Conservation (phyloP, 2,329 filamentous ascomycete genomes). For the Fusarium fracticaudum region DNA sequence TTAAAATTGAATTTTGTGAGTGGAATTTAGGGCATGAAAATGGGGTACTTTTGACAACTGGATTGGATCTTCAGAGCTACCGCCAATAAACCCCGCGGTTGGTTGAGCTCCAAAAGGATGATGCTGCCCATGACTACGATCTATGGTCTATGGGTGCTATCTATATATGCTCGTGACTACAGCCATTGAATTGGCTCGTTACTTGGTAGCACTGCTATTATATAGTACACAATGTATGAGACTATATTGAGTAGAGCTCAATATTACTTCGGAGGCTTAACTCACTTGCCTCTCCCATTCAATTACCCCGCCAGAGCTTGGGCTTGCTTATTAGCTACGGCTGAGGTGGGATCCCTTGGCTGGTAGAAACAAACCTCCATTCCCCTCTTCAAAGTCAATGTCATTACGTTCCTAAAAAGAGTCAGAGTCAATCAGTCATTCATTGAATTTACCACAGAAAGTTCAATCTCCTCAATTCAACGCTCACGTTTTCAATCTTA, state of each 20-base stretch:
- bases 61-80: neutral
- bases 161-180: neutral
- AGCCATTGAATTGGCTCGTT: neutral
- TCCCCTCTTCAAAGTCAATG: neutral
- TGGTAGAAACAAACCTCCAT: conserved; percentile 16
- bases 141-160: neutral
- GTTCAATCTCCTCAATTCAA: neutral
- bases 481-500: neutral
- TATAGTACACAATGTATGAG: conserved; percentile 4
- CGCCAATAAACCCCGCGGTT: conserved; percentile 18
- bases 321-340: conserved; percentile 27
- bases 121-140: neutral
- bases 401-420: neutral
- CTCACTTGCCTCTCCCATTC: neutral
- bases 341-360: neutral
- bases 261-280: neutral
- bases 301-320: conserved; percentile 38
- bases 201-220: neutral
- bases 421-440: neutral
- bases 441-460: neutral
- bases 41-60: neutral
- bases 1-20: conserved; percentile 33
- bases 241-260: neutral
- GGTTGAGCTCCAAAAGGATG: conserved; percentile 15
- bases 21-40: conserved; percentile 35